Evolutionary conservation across 495 filamentous ascomycete species (phyloP).

Genomic region (Aspergillus biplanus): DNA sequence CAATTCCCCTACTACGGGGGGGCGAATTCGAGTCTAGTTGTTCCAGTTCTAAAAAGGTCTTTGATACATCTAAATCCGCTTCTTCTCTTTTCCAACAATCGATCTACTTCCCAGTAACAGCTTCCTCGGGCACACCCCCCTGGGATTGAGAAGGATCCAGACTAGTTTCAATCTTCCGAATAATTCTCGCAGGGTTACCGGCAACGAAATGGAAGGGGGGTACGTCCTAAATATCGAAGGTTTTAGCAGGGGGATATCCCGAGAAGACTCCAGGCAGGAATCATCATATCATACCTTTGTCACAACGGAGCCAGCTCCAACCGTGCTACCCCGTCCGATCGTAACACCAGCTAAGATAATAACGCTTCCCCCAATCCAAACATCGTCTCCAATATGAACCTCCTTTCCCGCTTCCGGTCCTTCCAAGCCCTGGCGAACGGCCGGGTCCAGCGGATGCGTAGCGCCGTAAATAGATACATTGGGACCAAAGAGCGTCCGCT

Average conservation of each 20-base stretch:
- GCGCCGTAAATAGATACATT: slow-evolving; percentile 70
- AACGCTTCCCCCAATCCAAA: slow-evolving; percentile 79
- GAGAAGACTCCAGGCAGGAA: neutral
- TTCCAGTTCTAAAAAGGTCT: too few relatives aligned
- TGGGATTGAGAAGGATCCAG: slow-evolving; percentile 28
- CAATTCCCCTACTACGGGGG: too few relatives aligned
- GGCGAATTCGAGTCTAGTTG: too few relatives aligned
- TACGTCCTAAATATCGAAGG: slow-evolving; percentile 46
- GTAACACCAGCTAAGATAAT: slow-evolving; percentile 71
- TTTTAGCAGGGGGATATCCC: neutral
- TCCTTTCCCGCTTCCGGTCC: slow-evolving; percentile 76
- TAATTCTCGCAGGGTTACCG: slow-evolving; percentile 66
- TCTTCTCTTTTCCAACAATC: neutral
- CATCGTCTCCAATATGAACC: slow-evolving; percentile 79
- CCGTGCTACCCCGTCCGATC: slow-evolving; percentile 69
- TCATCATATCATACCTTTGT: slow-evolving; percentile 61
- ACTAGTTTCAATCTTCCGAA: slow-evolving; percentile 49
- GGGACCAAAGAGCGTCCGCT: slow-evolving; percentile 75
- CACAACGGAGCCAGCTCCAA: slow-evolving; percentile 82
- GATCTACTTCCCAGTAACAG: neutral
- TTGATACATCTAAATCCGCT: neutral
- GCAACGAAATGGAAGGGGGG: slow-evolving; percentile 59
- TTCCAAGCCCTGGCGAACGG: slow-evolving; percentile 65
- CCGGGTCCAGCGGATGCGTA: slow-evolving; percentile 73
- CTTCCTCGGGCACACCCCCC: neutral